Evolutionary conservation across 208 protist genomes (phyloP).

Genomic region (Crithidia fasciculata): DNA sequence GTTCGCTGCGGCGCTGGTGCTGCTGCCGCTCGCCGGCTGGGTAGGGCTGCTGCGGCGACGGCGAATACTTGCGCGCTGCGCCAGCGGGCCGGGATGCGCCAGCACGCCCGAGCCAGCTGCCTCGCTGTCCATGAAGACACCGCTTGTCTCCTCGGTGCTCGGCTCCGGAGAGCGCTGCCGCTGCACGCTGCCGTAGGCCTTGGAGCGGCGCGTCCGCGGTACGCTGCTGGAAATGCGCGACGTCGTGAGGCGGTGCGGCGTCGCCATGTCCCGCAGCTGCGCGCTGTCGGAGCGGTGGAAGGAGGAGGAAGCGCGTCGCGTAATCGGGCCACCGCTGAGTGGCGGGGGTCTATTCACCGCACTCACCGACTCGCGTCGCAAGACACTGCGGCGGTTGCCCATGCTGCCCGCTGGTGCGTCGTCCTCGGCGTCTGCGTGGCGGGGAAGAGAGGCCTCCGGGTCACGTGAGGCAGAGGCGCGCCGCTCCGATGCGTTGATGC

Average conservation of each 20-base stretch:
- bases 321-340: background rate
- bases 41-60: slow-evolving; percentile 40
- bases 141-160: background rate
- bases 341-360: slow-evolving; percentile 6
- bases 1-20: no score
- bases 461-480: slow-evolving; percentile 28
- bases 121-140: background rate
- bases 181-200: slow-evolving; percentile 23
- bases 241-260: slow-evolving; percentile 29
- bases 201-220: slow-evolving; percentile 26
- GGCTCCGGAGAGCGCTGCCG: slow-evolving; percentile 14
- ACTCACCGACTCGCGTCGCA: slow-evolving; percentile 38
- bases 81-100: slow-evolving; percentile 13
- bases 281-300: slow-evolving; percentile 49
- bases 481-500: slow-evolving; percentile 34
- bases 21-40: background rate
- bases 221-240: slow-evolving; percentile 33
- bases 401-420: slow-evolving; percentile 12
- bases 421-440: slow-evolving; percentile 17
- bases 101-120: background rate
- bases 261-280: slow-evolving; percentile 34
- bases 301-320: slow-evolving; percentile 29
- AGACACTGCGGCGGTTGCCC: slow-evolving; percentile 15
- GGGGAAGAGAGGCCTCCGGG: background rate
- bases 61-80: slow-evolving; percentile 25